Percentiles rank a stretch among this genome's conserved stretches.
Conservation (phyloP, 108 stramenopile genomes). For the Seminavis robusta region DNA sequence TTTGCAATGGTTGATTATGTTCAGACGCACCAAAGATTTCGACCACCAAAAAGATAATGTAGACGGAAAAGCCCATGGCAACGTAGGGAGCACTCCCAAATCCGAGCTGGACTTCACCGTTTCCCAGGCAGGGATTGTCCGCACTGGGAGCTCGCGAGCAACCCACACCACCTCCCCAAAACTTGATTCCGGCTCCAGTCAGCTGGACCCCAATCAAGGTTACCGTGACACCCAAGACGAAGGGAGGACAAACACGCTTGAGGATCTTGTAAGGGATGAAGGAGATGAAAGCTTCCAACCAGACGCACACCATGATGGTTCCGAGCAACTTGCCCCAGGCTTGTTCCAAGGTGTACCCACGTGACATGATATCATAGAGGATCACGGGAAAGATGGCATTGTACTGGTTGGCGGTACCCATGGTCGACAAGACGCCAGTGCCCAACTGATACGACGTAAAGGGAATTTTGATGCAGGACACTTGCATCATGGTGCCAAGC, state of each 20-base stretch:
- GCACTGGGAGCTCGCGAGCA: conserved; percentile 33
- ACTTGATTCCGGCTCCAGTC: conserved; percentile 40
- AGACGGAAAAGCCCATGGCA: conserved; percentile 39
- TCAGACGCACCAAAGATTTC: conserved; percentile 8
- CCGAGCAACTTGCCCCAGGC: conserved; percentile 49
- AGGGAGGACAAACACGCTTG: conserved; percentile 32
- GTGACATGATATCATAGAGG: conserved; percentile 23
- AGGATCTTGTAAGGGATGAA: conserved; percentile 24
- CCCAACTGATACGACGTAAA: conserved; percentile 31
- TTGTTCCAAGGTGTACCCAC: conserved; percentile 27
- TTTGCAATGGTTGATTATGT: too few species aligned
- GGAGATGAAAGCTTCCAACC: conserved; percentile 32
- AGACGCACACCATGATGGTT: conserved; percentile 35
- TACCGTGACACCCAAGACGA: conserved; percentile 38
- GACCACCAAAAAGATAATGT: conserved; percentile 29
- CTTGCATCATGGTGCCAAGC: conserved; percentile 39
- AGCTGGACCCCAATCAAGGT: conserved; percentile 43
- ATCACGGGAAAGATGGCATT: conserved; percentile 35
- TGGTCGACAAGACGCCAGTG: conserved; percentile 41
- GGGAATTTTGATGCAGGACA: conserved; percentile 30
- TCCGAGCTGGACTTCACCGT: conserved; percentile 18
- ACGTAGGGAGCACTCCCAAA: conserved; percentile 17
- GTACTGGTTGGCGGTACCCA: conserved; percentile 49
- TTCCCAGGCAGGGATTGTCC: conserved; percentile 13
- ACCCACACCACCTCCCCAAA: conserved; percentile 45